phyloP scores from a whole-genome alignment of 1,139 yeast species.

The Yamadazyma epiphylla region DNA sequence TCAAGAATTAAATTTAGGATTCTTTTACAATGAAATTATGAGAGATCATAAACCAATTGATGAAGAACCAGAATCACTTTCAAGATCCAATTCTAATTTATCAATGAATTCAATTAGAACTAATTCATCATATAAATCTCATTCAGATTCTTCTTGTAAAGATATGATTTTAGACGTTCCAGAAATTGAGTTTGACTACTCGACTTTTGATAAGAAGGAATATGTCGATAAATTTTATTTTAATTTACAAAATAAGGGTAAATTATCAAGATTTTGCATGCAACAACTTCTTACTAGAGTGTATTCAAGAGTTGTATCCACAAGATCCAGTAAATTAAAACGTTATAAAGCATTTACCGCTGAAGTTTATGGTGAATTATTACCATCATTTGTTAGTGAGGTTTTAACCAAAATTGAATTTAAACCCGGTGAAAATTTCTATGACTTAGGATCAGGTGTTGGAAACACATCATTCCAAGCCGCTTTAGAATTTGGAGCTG shows the following conservation, averaged over 20 bases:
- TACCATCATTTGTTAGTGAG: slow-evolving; percentile 72
- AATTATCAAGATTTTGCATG: slow-evolving; percentile 53
- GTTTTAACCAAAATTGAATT: slow-evolving; percentile 65
- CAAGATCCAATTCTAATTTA: neutral
- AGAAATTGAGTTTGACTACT: neutral
- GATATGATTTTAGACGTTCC: neutral
- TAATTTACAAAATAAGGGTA: slow-evolving; percentile 25
- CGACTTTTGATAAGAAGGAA: slow-evolving; percentile 4
- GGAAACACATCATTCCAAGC: slow-evolving; percentile 92
- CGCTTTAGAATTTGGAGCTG: slow-evolving; percentile 79
- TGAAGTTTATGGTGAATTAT: slow-evolving; percentile 85
- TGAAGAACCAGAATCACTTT: neutral
- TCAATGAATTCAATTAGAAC: neutral
- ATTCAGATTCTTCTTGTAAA: neutral
- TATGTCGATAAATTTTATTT: slow-evolving; percentile 27
- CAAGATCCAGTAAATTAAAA: slow-evolving; percentile 60
- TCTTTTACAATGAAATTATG: slow-evolving; percentile 22
- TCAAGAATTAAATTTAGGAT: slow-evolving; percentile 22
- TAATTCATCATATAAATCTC: neutral
- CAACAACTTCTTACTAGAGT: slow-evolving; percentile 71
- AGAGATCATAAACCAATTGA: neutral
- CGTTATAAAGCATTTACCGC: slow-evolving; percentile 84
- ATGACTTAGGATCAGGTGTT: slow-evolving; percentile 91
- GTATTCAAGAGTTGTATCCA: slow-evolving; percentile 76
- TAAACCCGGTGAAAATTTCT: slow-evolving; percentile 52